phyloP scores from a whole-genome alignment of 1,284 basidiomycete species.

The Ceratorhiza oryzae-sativae region DNA sequence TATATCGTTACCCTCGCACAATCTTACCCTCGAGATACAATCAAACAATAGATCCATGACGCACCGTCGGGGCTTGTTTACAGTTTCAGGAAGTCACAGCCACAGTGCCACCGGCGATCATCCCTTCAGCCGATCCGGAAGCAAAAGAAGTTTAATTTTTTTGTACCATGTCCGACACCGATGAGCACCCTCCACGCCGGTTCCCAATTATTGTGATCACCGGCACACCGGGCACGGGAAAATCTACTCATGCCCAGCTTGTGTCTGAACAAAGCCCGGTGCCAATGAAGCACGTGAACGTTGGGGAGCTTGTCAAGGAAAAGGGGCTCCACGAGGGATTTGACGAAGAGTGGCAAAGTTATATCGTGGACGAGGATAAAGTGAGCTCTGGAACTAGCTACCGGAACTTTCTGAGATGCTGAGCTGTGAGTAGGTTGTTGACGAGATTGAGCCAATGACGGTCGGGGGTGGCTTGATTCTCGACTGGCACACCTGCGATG shows the following conservation, averaged over 20 bases:
- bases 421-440: constrained; percentile 63
- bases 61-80: not conserved
- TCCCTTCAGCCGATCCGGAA: constrained; percentile 14
- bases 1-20: not conserved
- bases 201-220: constrained; percentile 90
- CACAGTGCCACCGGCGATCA: constrained; percentile 34
- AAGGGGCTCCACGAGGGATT: constrained; percentile 83
- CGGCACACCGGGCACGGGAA: constrained; percentile 86
- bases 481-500: constrained; percentile 97
- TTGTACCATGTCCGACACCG: constrained; percentile 29
- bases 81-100: constrained; percentile 23
- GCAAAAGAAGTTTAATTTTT: constrained; percentile 32
- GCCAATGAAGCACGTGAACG: constrained; percentile 82
- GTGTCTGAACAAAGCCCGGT: constrained; percentile 72
- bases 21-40: not conserved
- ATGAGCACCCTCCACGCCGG: constrained; percentile 14
- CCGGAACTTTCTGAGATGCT: no score
- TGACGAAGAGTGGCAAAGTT: constrained; percentile 94
- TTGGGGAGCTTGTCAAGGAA: constrained; percentile 89
- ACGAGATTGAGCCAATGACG: constrained; percentile 81
- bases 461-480: constrained; percentile 82
- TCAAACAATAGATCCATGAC: not conserved
- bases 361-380: constrained; percentile 94
- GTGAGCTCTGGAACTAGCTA: no score
- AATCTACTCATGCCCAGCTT: constrained; percentile 88